Base-by-base conservation (phyloP, 1,139 yeast genomes). In the Hemisphaericaspora subhashii region DNA sequence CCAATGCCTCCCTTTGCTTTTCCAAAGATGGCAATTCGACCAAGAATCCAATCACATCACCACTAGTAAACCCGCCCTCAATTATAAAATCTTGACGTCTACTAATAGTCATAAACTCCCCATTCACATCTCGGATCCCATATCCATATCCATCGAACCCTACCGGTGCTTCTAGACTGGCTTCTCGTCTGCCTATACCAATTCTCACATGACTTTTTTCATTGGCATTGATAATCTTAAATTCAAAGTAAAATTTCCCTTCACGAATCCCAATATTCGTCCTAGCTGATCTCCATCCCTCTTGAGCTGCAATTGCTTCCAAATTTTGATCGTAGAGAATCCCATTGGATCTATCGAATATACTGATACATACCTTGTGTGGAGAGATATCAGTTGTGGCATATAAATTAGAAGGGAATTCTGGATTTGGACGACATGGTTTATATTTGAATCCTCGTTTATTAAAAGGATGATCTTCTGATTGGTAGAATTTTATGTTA, bases 131-230 rank as follows among this genome's bases (percentile, higher is more conserved):
- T 43, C 98, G 69, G 9, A 92, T 55, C 1, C 96, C 97, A 58
- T 94, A 92, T 0, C 97, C 92, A 62, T 89, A 92, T 0, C 90
- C 94, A 60, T 92, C 98, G 54, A 79, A 87, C 4, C 99, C 99
- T 8, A 90, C 92, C 0, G 99, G 98, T 0, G 96, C 96, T 50
- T 92, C 97, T 36, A 90, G 63, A 39, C 89, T 79, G 1, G 96
- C 95, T 55, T 92, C 98, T 47, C 87, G 72, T 40, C 98, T 67
- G 0, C 84, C 84, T 33, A 90, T 53, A 0, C 99, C 99, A 18
- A 90, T 56, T 26, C 98, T 63, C 1, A 90, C 90, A 58, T 90
- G 95, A 38, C 76, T 57, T 34, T 57, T 58, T 5, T 65, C 69
- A 46, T 73, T 69, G 33, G 77, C 77, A 34, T 63, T 66, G 8